Percentiles rank a stretch among this genome's conserved stretches.
Conservation (phyloP, 2,329 filamentous ascomycete genomes). For the Alternaria brassicae region DNA sequence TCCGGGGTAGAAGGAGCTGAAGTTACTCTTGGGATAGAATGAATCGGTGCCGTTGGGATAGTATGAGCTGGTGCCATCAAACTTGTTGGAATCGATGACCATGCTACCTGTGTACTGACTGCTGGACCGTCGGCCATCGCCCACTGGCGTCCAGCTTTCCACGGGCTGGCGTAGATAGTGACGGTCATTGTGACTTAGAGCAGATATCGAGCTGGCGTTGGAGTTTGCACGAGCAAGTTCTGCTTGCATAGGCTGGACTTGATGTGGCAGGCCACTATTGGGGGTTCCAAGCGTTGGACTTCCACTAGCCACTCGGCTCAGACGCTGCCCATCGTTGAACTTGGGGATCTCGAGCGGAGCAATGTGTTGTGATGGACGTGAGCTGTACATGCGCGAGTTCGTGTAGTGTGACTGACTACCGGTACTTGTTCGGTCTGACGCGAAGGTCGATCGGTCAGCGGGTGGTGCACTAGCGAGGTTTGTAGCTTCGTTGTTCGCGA, state of each 20-base stretch:
- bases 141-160: conserved; percentile 49
- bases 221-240: conserved; percentile 49
- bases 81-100: conserved; percentile 51
- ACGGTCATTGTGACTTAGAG: conserved; percentile 40
- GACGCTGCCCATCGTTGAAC: conserved; percentile 62
- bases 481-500: conserved; percentile 72
- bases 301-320: conserved; percentile 71
- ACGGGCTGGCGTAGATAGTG: conserved; percentile 40
- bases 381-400: conserved; percentile 62
- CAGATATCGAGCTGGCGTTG: conserved; percentile 45
- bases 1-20: conserved; percentile 58
- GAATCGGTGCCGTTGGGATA: conserved; percentile 46
- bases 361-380: conserved; percentile 71
- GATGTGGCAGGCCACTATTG: conserved; percentile 49
- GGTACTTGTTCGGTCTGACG: conserved; percentile 50
- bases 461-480: conserved; percentile 66
- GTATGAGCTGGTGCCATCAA: conserved; percentile 63
- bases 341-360: conserved; percentile 66
- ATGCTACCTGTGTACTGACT: conserved; percentile 56
- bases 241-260: conserved; percentile 47
- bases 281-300: conserved; percentile 74
- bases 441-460: conserved; percentile 56
- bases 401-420: conserved; percentile 55
- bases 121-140: conserved; percentile 49
- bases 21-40: conserved; percentile 60